Evolutionary conservation across 768 basidiomycete genomes (phyloP).

Genomic region (Mycena maculata): DNA sequence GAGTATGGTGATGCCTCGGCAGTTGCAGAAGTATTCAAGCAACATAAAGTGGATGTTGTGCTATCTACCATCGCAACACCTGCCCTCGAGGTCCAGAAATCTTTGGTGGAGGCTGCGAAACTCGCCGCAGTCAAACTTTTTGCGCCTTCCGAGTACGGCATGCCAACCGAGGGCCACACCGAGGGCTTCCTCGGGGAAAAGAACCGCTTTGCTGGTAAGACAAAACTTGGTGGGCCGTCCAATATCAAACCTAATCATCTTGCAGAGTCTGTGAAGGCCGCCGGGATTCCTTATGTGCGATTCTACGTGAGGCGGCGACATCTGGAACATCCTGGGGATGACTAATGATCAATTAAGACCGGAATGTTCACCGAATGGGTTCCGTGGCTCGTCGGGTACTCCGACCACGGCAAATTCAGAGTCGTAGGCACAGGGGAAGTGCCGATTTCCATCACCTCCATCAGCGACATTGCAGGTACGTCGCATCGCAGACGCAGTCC

Average conservation of each 20-base stretch:
- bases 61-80: neutral
- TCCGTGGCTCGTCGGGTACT: slow-evolving; percentile 43
- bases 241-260: neutral
- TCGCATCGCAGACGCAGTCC: neutral
- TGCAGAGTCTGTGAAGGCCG: slow-evolving; percentile 43
- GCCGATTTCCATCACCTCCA: slow-evolving; percentile 44
- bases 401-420: slow-evolving; percentile 43
- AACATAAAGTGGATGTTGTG: slow-evolving; percentile 1
- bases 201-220: neutral
- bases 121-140: neutral
- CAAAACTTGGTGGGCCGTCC: neutral
- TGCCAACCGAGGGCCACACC: neutral
- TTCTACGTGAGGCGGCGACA: slow-evolving; percentile 43
- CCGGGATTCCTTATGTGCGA: slow-evolving; percentile 44
- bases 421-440: slow-evolving; percentile 45
- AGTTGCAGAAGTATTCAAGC: slow-evolving; percentile 39
- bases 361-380: slow-evolving; percentile 48
- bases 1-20: slow-evolving; percentile 42
- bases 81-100: neutral
- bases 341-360: slow-evolving; percentile 35
- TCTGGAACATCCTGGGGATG: neutral
- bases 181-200: neutral
- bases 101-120: slow-evolving; percentile 4
- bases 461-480: slow-evolving; percentile 48
- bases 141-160: neutral